phyloP scores from a whole-genome alignment of 2,329 filamentous ascomycete genomes.

The Aspergillus texensis region DNA sequence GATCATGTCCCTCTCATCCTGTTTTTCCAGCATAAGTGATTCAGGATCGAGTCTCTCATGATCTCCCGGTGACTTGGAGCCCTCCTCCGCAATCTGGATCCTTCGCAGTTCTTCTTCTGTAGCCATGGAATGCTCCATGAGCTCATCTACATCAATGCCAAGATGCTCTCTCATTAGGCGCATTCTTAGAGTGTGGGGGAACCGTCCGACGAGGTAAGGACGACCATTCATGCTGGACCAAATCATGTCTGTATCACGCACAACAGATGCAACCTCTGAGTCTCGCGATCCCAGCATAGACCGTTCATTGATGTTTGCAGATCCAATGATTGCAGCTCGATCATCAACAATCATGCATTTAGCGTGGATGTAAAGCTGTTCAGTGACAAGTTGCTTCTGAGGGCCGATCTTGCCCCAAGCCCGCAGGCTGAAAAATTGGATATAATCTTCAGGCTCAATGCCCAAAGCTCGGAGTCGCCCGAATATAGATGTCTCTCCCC shows the following conservation, averaged over 20 bases:
- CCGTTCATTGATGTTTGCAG: slow-evolving; percentile 97
- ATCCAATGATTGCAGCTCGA: slow-evolving; percentile 88
- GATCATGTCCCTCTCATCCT: slow-evolving; percentile 45
- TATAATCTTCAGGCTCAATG: slow-evolving; percentile 93
- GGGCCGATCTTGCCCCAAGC: slow-evolving; percentile 90
- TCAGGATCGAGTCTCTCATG: slow-evolving; percentile 31
- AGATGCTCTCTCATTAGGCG: slow-evolving; percentile 96
- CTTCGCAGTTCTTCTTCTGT: slow-evolving; percentile 65
- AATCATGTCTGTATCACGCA: slow-evolving; percentile 91
- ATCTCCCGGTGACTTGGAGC: slow-evolving; percentile 22
- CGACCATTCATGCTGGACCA: slow-evolving; percentile 88
- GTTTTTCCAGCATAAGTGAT: slow-evolving; percentile 38
- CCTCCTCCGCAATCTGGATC: slow-evolving; percentile 60
- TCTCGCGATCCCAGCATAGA: slow-evolving; percentile 92
- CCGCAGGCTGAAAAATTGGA: slow-evolving; percentile 89
- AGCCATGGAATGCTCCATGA: slow-evolving; percentile 76
- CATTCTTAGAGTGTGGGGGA: slow-evolving; percentile 89
- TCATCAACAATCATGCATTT: slow-evolving; percentile 98
- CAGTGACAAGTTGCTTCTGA: slow-evolving; percentile 81
- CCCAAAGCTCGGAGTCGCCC: slow-evolving; percentile 75
- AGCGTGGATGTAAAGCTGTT: slow-evolving; percentile 97
- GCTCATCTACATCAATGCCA: slow-evolving; percentile 90
- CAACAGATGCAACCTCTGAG: slow-evolving; percentile 86
- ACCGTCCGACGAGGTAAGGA: slow-evolving; percentile 86
- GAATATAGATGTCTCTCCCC: slow-evolving; percentile 90